A percentile compares a stretch with the other conserved stretches of the same genome.
Evolutionary conservation across 2,329 filamentous ascomycete genomes (phyloP).

Genomic region (Coniochaeta sp.): DNA sequence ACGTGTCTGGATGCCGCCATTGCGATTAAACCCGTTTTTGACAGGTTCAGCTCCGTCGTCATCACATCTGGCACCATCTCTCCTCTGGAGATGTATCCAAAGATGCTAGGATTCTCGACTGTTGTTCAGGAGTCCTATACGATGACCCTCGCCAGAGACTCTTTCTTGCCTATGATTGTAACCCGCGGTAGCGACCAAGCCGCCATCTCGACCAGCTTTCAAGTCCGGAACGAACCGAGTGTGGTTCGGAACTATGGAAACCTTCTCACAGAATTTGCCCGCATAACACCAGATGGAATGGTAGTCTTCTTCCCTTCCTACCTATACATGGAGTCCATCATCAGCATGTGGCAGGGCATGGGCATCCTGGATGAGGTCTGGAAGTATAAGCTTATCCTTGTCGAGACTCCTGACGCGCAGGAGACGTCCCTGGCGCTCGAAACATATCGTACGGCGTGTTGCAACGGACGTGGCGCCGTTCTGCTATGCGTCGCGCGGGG

Average conservation of each 20-base stretch:
- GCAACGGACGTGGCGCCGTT: slow-evolving; percentile 90
- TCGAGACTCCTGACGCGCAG: slow-evolving; percentile 95
- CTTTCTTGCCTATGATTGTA: slow-evolving; percentile 98
- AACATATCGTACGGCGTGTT: slow-evolving; percentile 95
- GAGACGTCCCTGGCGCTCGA: slow-evolving; percentile 93
- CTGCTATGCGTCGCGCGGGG: slow-evolving; percentile 92
- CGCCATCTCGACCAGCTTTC: slow-evolving; percentile 86
- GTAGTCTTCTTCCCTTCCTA: slow-evolving; percentile 99
- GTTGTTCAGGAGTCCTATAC: slow-evolving; percentile 95
- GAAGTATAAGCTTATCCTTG: slow-evolving; percentile 97
- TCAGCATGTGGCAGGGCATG: slow-evolving; percentile 99
- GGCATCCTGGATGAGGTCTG: slow-evolving; percentile 94
- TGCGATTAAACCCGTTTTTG: slow-evolving; percentile 95
- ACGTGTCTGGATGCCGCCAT: slow-evolving; percentile 96
- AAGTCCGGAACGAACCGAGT: slow-evolving; percentile 89
- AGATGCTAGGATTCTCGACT: slow-evolving; percentile 90
- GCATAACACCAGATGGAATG: slow-evolving; percentile 91
- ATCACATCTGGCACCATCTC: slow-evolving; percentile 98
- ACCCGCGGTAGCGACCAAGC: slow-evolving; percentile 92
- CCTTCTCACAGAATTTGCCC: slow-evolving; percentile 87
- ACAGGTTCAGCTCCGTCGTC: slow-evolving; percentile 94
- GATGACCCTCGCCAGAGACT: slow-evolving; percentile 89
- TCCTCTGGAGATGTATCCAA: slow-evolving; percentile 96
- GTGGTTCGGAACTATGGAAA: slow-evolving; percentile 97
- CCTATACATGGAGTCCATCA: slow-evolving; percentile 98